phyloP scores from a whole-genome alignment of 2,329 filamentous ascomycete species.

The Calonectria montana region DNA sequence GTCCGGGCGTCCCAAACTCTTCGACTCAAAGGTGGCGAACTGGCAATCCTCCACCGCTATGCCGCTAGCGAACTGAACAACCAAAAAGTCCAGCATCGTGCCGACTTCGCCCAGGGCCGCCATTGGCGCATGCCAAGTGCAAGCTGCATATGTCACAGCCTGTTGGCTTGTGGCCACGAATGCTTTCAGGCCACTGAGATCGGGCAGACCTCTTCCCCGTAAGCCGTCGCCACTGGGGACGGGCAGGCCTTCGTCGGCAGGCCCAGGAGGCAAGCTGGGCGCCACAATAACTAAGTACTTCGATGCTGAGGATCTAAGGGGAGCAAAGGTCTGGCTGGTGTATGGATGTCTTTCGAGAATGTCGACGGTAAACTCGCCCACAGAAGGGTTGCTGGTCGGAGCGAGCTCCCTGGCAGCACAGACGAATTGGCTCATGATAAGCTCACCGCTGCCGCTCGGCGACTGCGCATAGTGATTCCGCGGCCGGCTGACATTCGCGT shows the following conservation, averaged over 20 bases:
- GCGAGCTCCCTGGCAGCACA: constrained; percentile 63
- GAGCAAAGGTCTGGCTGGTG: constrained; percentile 93
- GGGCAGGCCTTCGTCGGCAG: constrained; percentile 39
- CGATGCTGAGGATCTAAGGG: constrained; percentile 66
- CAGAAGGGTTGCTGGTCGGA: constrained; percentile 18
- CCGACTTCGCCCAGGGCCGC: constrained; percentile 75
- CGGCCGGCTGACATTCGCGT: constrained; percentile 81
- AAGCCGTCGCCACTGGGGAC: constrained; percentile 52
- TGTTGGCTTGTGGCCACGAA: constrained; percentile 84
- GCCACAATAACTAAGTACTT: constrained; percentile 90
- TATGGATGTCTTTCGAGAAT: constrained; percentile 93
- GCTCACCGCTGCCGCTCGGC: constrained; percentile 63
- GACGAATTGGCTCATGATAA: constrained; percentile 89
- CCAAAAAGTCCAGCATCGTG: constrained; percentile 82
- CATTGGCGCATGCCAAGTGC: constrained; percentile 98
- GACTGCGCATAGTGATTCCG: constrained; percentile 76
- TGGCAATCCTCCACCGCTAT: constrained; percentile 89
- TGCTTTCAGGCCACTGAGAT: constrained; percentile 75
- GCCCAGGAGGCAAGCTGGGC: constrained; percentile 70
- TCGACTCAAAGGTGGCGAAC: constrained; percentile 66
- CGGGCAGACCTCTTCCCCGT: constrained; percentile 75
- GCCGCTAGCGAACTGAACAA: constrained; percentile 89
- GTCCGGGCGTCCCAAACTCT: constrained; percentile 53
- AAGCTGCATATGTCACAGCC: constrained; percentile 91
- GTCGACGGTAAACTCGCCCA: constrained; percentile 65